These are phyloP conservation scores for Cercospora sesami DNA, from an alignment of 2,329 filamentous ascomycete genomes.

Conservation along the genomic window DNA sequence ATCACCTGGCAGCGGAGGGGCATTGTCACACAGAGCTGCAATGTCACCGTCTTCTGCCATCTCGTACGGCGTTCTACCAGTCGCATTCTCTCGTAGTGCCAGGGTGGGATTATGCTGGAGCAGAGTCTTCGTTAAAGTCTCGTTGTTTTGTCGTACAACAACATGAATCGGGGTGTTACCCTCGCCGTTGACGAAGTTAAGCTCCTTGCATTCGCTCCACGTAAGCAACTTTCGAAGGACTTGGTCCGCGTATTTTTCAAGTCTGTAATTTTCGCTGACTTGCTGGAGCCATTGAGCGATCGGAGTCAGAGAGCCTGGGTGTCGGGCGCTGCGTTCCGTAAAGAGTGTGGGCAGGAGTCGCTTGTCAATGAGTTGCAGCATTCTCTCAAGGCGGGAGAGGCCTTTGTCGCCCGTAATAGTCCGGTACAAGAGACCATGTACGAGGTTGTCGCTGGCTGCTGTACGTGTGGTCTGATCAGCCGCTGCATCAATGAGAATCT, in stretches of 20 bases:
- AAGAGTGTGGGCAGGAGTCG: slow-evolving; percentile 60
- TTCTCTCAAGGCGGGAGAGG: slow-evolving; percentile 27
- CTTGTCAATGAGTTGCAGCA: slow-evolving; percentile 61
- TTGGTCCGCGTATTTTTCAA: slow-evolving; percentile 11
- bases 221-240: slow-evolving; percentile 33
- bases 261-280: background rate
- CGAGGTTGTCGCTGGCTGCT: slow-evolving; percentile 62
- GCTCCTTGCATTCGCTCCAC: slow-evolving; percentile 49
- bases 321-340: slow-evolving; percentile 56
- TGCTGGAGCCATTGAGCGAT: slow-evolving; percentile 49
- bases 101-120: slow-evolving; percentile 60
- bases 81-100: slow-evolving; percentile 71
- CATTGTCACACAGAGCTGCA: slow-evolving; percentile 22
- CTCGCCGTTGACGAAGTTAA: slow-evolving; percentile 57
- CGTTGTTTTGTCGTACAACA: slow-evolving; percentile 48
- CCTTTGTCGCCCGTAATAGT: slow-evolving; percentile 14
- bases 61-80: slow-evolving; percentile 71
- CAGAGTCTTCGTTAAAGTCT: slow-evolving; percentile 54
- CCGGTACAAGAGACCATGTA: slow-evolving; percentile 58
- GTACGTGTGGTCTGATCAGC: slow-evolving; percentile 66
- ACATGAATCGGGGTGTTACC: slow-evolving; percentile 67
- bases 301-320: slow-evolving; percentile 60
- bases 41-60: slow-evolving; percentile 60
- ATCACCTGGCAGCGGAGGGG: slow-evolving; percentile 20
- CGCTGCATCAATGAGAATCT: slow-evolving; percentile 64